A percentile compares a stretch with the other conserved stretches of the same genome.
Evolutionary conservation across 1,139 yeast genomes (phyloP).

Genomic region (Arxiozyma bovina): DNA sequence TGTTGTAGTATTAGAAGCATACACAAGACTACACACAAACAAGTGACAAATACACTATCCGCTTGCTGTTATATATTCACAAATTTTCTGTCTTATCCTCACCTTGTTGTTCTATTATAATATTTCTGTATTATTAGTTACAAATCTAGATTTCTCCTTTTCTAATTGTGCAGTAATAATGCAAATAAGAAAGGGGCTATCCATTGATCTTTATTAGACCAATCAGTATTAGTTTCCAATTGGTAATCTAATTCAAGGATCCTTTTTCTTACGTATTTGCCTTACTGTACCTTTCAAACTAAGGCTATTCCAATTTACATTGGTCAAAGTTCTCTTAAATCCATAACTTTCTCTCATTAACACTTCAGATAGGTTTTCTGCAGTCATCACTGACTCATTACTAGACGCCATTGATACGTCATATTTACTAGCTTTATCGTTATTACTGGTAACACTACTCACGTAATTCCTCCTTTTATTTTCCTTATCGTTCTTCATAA

Average conservation of each 20-base stretch:
- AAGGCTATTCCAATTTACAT: slow-evolving; percentile 35
- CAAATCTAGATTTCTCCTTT: background rate
- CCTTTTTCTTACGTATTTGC: slow-evolving; percentile 27
- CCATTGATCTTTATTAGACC: background rate
- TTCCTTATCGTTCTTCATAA: background rate
- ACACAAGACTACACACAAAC: background rate
- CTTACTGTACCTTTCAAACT: slow-evolving; percentile 33
- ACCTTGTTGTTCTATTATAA: too few relatives aligned
- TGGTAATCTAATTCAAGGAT: slow-evolving; percentile 1
- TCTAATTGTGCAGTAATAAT: too few relatives aligned
- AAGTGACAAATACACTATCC: background rate
- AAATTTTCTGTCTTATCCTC: too few relatives aligned
- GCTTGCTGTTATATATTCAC: background rate
- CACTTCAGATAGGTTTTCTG: slow-evolving; percentile 2
- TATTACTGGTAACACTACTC: background rate
- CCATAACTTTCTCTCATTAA: slow-evolving; percentile 24
- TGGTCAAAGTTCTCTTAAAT: slow-evolving; percentile 32
- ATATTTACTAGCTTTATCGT: background rate
- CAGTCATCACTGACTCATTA: background rate
- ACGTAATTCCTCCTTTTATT: background rate
- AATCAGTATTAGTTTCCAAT: background rate
- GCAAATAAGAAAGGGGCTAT: background rate
- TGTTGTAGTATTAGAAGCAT: background rate
- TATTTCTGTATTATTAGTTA: background rate
- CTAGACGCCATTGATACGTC: background rate